Conservation (phyloP, 306 rosid species). For the Trichosanthes cucumerina region DNA sequence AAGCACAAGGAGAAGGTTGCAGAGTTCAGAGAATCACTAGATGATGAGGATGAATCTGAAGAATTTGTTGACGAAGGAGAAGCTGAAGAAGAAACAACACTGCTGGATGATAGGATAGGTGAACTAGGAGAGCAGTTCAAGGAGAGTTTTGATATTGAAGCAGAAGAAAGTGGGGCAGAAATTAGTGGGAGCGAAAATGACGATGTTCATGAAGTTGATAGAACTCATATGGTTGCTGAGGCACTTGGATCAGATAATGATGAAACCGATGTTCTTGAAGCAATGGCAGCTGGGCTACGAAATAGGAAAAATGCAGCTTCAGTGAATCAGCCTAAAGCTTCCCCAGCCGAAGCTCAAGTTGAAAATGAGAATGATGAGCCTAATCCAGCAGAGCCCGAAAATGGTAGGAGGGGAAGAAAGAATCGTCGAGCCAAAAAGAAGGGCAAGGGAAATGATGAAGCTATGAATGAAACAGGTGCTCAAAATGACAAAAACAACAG, state of each 20-base stretch:
- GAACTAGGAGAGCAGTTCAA: constrained; percentile 11
- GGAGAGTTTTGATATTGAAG: constrained; percentile 19
- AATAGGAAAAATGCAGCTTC: constrained; percentile 31
- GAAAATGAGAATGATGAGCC: constrained; percentile 33
- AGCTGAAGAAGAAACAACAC: constrained; percentile 19
- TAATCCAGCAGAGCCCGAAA: constrained; percentile 41
- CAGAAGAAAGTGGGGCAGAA: constrained; percentile 27
- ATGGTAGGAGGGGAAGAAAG: constrained; percentile 33
- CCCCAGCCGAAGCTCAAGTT: constrained; percentile 15
- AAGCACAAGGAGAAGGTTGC: constrained; percentile 89
- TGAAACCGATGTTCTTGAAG: constrained; percentile 43
- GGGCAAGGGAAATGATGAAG: constrained; percentile 37
- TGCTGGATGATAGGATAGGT: constrained; percentile 22
- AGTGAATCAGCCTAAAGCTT: constrained; percentile 16
- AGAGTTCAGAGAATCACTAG: constrained; percentile 47
- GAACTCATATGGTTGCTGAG: constrained; percentile 5
- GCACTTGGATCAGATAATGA: constrained; percentile 8
- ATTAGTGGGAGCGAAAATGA: constrained; percentile 15
- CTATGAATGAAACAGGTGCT: constrained; percentile 10
- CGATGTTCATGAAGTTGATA: constrained; percentile 8
- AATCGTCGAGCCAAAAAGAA: constrained; percentile 49
- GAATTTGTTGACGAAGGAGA: constrained; percentile 21
- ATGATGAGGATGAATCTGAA: constrained; percentile 28
- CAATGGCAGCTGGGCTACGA: constrained; percentile 51
- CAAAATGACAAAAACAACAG: constrained; percentile 21